Evolutionary conservation across 2,329 filamentous ascomycete species (phyloP).

Genomic region (Microsporum canis): DNA sequence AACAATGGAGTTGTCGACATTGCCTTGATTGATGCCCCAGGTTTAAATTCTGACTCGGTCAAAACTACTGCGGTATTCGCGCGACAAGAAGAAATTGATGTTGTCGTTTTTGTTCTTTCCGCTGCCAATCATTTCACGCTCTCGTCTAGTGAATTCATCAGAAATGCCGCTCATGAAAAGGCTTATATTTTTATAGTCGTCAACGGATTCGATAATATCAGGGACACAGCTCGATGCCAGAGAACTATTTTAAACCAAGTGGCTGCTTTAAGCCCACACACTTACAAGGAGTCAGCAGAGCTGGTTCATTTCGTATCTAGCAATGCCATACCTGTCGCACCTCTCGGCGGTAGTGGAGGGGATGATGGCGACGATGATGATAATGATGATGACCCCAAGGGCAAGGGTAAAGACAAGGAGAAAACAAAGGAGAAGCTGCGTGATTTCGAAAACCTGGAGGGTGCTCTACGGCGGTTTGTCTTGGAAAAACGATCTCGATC

Average conservation of each 20-base stretch:
- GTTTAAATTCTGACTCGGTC: slow-evolving; percentile 87
- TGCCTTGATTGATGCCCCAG: slow-evolving; percentile 89
- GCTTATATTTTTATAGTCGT: slow-evolving; percentile 99
- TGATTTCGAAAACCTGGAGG: slow-evolving; percentile 83
- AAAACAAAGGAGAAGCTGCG: slow-evolving; percentile 78
- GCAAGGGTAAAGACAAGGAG: slow-evolving; percentile 50
- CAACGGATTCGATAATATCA: slow-evolving; percentile 90
- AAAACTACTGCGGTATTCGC: slow-evolving; percentile 97
- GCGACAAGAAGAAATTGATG: slow-evolving; percentile 94
- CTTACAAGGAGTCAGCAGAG: slow-evolving; percentile 82
- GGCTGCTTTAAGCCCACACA: slow-evolving; percentile 73
- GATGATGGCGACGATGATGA: slow-evolving; percentile 45
- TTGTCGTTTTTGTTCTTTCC: slow-evolving; percentile 95
- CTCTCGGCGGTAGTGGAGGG: slow-evolving; percentile 43
- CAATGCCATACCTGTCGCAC: slow-evolving; percentile 73
- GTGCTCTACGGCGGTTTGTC: slow-evolving; percentile 81
- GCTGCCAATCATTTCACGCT: slow-evolving; percentile 96
- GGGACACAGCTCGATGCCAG: slow-evolving; percentile 80
- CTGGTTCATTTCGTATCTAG: slow-evolving; percentile 97
- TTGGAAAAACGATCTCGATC: slow-evolving; percentile 90
- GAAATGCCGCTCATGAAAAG: slow-evolving; percentile 89
- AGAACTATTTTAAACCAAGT: slow-evolving; percentile 91
- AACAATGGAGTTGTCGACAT: slow-evolving; percentile 99
- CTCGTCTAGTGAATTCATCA: slow-evolving; percentile 95
- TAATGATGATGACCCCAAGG: slow-evolving; percentile 26